Conservation (phyloP, 257 asterid genomes). For the Echium plantagineum region DNA sequence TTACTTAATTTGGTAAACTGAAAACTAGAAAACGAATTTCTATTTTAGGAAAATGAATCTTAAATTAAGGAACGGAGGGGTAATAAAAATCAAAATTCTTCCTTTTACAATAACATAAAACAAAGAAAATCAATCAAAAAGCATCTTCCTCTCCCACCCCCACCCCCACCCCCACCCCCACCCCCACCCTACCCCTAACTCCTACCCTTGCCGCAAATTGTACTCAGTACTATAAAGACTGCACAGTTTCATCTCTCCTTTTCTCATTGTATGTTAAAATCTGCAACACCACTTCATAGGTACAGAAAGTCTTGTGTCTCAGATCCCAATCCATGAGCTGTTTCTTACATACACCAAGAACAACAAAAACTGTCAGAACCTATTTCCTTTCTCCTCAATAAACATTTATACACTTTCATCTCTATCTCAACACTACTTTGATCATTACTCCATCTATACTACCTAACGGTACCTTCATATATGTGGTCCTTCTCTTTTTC, state of each 20-base stretch:
- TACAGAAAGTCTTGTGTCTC: slow-evolving; percentile 54
- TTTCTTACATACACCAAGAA: slow-evolving; percentile 11
- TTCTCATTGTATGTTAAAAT: slow-evolving; percentile 26
- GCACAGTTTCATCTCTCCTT: slow-evolving; percentile 20
- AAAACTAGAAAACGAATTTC: no score
- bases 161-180: background rate
- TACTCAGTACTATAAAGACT: slow-evolving; percentile 13
- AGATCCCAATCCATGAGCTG: slow-evolving; percentile 45
- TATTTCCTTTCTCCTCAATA: slow-evolving; percentile 8
- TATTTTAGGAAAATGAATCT: no score
- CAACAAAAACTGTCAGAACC: slow-evolving; percentile 18
- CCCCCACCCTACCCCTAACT: slow-evolving; percentile 2
- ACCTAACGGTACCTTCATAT: no score
- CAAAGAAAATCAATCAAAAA: background rate
- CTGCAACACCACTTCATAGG: slow-evolving; percentile 31
- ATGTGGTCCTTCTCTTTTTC: no score
- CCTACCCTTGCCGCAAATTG: slow-evolving; percentile 3
- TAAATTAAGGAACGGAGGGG: no score
- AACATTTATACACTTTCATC: background rate
- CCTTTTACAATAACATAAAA: background rate
- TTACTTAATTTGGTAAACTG: no score
- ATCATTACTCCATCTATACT: background rate
- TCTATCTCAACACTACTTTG: slow-evolving; percentile 13
- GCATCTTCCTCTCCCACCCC: background rate
- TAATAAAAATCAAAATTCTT: no score